These are phyloP conservation scores for Leccinum uliginosum DNA, from an alignment of 768 basidiomycete genomes.

Conservation along the genomic window DNA sequence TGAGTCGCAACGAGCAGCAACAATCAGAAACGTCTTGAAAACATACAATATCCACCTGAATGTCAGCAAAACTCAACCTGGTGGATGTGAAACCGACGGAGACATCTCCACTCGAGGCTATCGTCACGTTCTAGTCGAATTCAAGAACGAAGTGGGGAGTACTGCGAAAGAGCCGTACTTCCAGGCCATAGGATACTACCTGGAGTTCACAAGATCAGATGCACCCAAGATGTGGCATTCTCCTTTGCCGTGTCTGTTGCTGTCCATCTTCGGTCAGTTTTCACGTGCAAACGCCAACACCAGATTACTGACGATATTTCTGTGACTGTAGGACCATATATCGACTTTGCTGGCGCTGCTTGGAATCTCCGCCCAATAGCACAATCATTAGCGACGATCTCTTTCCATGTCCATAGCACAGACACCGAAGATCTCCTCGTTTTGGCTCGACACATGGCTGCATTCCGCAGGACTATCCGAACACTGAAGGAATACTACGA, in stretches of 20 bases:
- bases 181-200: slow-evolving; percentile 20
- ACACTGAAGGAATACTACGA: slow-evolving; percentile 23
- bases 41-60: not conserved
- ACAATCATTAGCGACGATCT: not conserved
- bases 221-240: slow-evolving; percentile 10
- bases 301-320: not conserved
- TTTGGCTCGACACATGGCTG: slow-evolving; percentile 21
- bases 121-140: slow-evolving; percentile 11
- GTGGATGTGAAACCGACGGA: not conserved
- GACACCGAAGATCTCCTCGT: slow-evolving; percentile 6
- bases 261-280: slow-evolving; percentile 21
- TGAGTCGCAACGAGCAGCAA: not conserved
- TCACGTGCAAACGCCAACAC: not conserved
- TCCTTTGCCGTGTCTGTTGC: slow-evolving; percentile 13
- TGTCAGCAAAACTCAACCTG: not conserved
- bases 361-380: slow-evolving; percentile 21
- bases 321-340: slow-evolving; percentile 18
- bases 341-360: slow-evolving; percentile 26
- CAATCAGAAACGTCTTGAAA: not conserved
- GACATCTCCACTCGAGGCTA: not conserved
- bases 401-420: slow-evolving; percentile 20
- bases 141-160: slow-evolving; percentile 21
- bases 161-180: slow-evolving; percentile 23
- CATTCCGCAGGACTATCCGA: slow-evolving; percentile 22
- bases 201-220: slow-evolving; percentile 11